A percentile compares a stretch with the other conserved stretches of the same genome.
phyloP scores from a whole-genome alignment of 345 rosid species.

The Hibiscus tridactylites region DNA sequence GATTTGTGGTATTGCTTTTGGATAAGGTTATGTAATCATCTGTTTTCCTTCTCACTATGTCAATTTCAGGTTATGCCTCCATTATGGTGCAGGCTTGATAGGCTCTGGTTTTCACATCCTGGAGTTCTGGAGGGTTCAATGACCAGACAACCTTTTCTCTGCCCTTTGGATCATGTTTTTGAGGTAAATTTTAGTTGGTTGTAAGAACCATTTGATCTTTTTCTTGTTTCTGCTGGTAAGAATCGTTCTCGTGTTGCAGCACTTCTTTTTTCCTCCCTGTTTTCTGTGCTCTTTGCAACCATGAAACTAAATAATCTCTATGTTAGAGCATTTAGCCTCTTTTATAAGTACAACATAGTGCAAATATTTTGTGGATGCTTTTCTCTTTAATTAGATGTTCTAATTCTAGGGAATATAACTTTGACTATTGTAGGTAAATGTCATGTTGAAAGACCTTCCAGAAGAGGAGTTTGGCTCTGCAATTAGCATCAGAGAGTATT shows the following conservation, averaged over 20 bases:
- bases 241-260: neutral
- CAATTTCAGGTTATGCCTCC: conserved; percentile 87
- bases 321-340: neutral
- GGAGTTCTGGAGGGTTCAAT: conserved; percentile 78
- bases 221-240: conserved; percentile 1
- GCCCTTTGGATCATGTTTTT: conserved; percentile 96
- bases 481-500: conserved; percentile 73
- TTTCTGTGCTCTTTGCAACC: neutral
- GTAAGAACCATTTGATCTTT: neutral
- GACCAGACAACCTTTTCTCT: conserved; percentile 91
- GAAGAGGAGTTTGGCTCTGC: conserved; percentile 86
- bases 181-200: conserved; percentile 47
- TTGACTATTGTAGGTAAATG: conserved; percentile 62
- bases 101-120: conserved; percentile 97
- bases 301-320: neutral
- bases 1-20: neutral
- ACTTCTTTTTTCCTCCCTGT: neutral
- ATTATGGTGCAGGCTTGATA: conserved; percentile 95
- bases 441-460: conserved; percentile 59
- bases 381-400: neutral
- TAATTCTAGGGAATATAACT: neutral
- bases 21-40: neutral
- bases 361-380: neutral
- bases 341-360: neutral
- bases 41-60: neutral